Base-by-base conservation (phyloP, 805 yeast genomes). In the Candida ipomoeae region DNA sequence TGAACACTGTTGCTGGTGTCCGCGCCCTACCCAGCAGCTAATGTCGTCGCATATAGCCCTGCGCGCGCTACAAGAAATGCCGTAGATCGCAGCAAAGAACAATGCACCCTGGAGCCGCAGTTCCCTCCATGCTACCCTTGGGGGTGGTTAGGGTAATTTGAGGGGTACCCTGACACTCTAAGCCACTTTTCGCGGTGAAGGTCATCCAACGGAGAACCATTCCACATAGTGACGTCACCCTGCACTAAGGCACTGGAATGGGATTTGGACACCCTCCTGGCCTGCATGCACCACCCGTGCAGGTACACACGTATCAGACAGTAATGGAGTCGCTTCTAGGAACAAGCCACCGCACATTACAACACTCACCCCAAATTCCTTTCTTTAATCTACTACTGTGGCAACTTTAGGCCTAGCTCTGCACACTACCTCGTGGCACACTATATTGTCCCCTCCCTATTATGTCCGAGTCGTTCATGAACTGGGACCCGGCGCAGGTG, bases 401-500 rank as follows among this genome's bases (percentile, higher is more conserved):
- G 26, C 44, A 41, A 21, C 31, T 21, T 36, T 14, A 21, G 17
- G 36, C 36, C 44, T 14, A 37, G 23, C 26, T 37, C 26, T 18
- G 26, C 40, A 37, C 40, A 37, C 14, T 21, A 18, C 15, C 7
- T 2, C 5, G 11, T n/a, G 17, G 3, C n/a, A 13, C 7, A 13
- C 21, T 17, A 7, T 20, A 17, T 18, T 20, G 11, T 7, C 11
- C 8, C 14, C 8, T 31, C 17, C 14, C n/a, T 18, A 42, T 21
- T 14, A 42, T 42, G 45, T 32, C 45, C n/a, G 77, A 73, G 49
- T 62, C 73, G 15, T 72, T 70, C 52, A 62, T 73, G 40, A 64
- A 60, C 51, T 73, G 78, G 78, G 78, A 73, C 51, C 71, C 77
- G 2, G 77, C 74, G 5, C 78, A 73, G 51, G 78, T 73, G 13